Evolutionary conservation across 2,329 filamentous ascomycete genomes (phyloP), one percentile per base, ranked within the genome.

Genomic region (Cryphonectria japonica): DNA sequence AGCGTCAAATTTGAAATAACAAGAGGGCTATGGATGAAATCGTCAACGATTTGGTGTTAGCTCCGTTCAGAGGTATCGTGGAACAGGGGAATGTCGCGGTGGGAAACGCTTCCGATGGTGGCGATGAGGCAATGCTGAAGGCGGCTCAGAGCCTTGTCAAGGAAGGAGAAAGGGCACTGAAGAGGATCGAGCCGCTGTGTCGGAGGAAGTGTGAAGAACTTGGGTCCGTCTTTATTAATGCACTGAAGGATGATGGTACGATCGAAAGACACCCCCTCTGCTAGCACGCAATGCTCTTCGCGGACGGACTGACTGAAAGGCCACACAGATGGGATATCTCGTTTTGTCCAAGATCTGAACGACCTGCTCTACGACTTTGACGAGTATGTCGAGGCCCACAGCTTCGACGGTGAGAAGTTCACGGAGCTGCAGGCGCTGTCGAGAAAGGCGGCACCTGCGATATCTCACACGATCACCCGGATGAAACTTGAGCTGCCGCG

Each of bases 321-420:
- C 46, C 19, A 50, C 43, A 19, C 73, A 88, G 87, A 85, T 69
- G 84, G 84, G 46, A 86, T 89, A 67, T 82, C 84, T 68, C 78
- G 81, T 61, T 84, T 82, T 71, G 82, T 86, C 62, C 79, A 80
- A 26, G 81, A 84, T 69, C 79, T 89, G 57, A 84, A 82, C 71
- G 82, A 85, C 63, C 75, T 87, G 34, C 78, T 88, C 8, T 89
- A 86, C 83, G 86, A 86, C 67, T 88, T 89, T 74, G 87, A 89
- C 69, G 86, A 89, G 68, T 87, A 81, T 73, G 78, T 85, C 72
- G 84, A 86, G 66, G 74, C 79, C 19, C 83, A 86, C 46, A 81
- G 81, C 34, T 89, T 88, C 72, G 85, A 88, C n/a, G 77, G 79
- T 37, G 81, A 80, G 26, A 86, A 85, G 72, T 89, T 85, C 68